These are phyloP conservation scores for Silene noctiflora DNA, from an alignment of 179 eudicot species.

Conservation along the genomic window DNA sequence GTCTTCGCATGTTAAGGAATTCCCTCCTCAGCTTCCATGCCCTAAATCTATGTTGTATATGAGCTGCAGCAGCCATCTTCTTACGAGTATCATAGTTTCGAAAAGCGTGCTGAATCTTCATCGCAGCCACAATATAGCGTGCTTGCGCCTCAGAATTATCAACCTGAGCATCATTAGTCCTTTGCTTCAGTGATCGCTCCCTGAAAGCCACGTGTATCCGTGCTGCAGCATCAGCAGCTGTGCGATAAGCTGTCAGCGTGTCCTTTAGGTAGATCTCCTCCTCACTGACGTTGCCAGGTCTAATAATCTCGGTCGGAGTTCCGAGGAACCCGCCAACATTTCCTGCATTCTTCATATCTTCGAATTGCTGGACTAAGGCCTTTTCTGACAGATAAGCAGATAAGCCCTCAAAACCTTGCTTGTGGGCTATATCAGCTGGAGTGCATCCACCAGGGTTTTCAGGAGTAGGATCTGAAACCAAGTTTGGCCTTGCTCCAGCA, in stretches of 20 bases:
- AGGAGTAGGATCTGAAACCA: slow-evolving; percentile 85
- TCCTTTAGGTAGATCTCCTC: slow-evolving; percentile 78
- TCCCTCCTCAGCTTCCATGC: slow-evolving; percentile 81
- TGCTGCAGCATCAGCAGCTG: slow-evolving; percentile 97
- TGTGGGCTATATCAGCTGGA: slow-evolving; percentile 81
- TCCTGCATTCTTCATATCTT: slow-evolving; percentile 85
- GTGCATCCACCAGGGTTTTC: slow-evolving; percentile 73
- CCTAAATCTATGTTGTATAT: slow-evolving; percentile 75
- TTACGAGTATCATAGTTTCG: slow-evolving; percentile 59
- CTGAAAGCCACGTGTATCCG: slow-evolving; percentile 87
- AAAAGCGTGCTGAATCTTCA: slow-evolving; percentile 93
- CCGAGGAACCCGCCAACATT: slow-evolving; percentile 75
- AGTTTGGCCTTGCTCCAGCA: slow-evolving; percentile 84
- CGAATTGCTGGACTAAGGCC: slow-evolving; percentile 69
- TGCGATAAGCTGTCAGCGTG: slow-evolving; percentile 79
- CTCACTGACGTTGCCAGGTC: slow-evolving; percentile 39
- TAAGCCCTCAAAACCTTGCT: slow-evolving; percentile 67
- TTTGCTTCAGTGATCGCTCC: slow-evolving; percentile 63
- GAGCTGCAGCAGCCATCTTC: slow-evolving; percentile 68
- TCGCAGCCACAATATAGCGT: slow-evolving; percentile 71
- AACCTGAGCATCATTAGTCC: slow-evolving; percentile 41
- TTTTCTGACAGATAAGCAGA: slow-evolving; percentile 94
- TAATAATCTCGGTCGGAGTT: slow-evolving; percentile 36
- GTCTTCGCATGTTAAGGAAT: slow-evolving; percentile 70
- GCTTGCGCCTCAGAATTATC: slow-evolving; percentile 67